Base-by-base conservation (phyloP, 2,329 filamentous ascomycete species). In the Neoarthrinium moseri region DNA sequence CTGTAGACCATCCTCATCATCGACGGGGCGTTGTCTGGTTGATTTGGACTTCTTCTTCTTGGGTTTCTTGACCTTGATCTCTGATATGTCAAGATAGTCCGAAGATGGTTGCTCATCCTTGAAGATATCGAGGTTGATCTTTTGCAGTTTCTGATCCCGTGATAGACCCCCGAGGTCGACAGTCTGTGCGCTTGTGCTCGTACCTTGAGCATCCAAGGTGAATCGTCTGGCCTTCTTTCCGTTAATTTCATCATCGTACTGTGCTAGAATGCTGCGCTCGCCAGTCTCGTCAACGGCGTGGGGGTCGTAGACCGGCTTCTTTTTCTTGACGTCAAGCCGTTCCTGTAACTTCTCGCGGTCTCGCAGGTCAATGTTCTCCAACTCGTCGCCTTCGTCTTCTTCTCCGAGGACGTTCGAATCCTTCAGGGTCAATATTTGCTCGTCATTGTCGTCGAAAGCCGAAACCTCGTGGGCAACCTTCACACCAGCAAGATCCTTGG, bases 241-340 rank as follows among this genome's bases (percentile, higher is more conserved):
- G 27, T 87, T 81, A 43, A 96, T 95, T 60, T 96, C 92, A 53
- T 97, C 94, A 57, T 97, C 94, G 61, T 99, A 99, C 56, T 99
- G 92, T 12, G 88, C 82, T 33, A 99, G 71, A 20, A 99, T 83
- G 5, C 79, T 78, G 15, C 77, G 77, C 47, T 84, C 74, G 11
- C 80, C 85, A 20, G 78, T 78, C 22, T 83, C 78, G 35, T 87
- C 85, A 26, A 85, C 73, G 47, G 86, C 83, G 50, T 89, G 86
- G 0, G 92, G 91, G 57, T 99, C 89, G 65, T 99, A 99, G 1
- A 84, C 84, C 1, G 87, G 86, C 61, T 86, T 89, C 66, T 91
- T 90, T 77, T 95, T 96, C 73, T 97, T 96, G 32, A 91, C 69
- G 33, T 94, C 84, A 11, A 96, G 71, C 55, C 81, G 86, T 58